Conservation (phyloP, 495 filamentous ascomycete species). For the Cladorrhinum samala region DNA sequence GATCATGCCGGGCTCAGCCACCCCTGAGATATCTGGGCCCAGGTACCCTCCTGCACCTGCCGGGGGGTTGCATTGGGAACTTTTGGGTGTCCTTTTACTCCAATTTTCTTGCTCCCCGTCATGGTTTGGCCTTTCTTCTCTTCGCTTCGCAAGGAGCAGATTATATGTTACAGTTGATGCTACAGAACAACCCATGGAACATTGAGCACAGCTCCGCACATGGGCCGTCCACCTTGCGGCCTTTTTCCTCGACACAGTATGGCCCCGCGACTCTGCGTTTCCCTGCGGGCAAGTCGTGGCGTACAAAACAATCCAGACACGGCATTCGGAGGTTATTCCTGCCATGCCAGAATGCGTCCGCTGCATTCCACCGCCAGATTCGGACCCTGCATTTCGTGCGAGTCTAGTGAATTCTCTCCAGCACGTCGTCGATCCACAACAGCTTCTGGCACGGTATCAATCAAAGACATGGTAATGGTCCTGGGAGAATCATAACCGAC, state of each 20-base stretch:
- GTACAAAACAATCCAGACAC: no score
- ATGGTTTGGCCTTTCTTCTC: conserved; percentile 2
- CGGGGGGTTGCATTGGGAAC: conserved; percentile 15
- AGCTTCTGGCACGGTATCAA: not conserved
- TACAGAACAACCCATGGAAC: not conserved
- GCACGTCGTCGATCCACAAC: not conserved
- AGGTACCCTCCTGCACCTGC: conserved; percentile 12
- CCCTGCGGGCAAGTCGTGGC: no score
- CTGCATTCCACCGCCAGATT: no score
- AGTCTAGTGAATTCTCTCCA: not conserved
- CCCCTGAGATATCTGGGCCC: conserved; percentile 19
- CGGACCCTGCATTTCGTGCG: not conserved
- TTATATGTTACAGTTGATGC: no score
- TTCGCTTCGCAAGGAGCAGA: not conserved
- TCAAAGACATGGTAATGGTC: conserved; percentile 2
- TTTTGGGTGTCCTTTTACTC: conserved; percentile 9
- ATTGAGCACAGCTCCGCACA: not conserved
- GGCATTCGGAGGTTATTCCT: no score
- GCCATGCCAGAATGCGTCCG: no score
- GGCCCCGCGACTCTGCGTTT: not conserved
- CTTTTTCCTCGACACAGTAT: not conserved
- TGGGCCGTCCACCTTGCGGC: not conserved
- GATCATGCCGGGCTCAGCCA: conserved; percentile 21
- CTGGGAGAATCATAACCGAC: not conserved
- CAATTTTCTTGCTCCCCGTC: not conserved